Percentiles rank a stretch among this genome's conserved stretches.
phyloP scores from a whole-genome alignment of 75 land plant genomes.

The Picea sitchensis region DNA sequence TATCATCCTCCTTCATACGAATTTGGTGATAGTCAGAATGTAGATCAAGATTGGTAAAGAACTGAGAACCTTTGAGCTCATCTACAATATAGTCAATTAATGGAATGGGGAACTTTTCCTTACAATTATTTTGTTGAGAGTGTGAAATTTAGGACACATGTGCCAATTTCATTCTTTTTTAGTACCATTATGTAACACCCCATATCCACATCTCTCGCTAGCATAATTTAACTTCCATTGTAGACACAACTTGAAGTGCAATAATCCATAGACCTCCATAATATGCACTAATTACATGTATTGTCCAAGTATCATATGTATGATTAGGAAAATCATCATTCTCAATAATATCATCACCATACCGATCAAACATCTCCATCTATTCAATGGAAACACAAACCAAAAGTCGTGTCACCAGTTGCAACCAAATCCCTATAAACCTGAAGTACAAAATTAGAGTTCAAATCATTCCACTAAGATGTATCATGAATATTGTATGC shows the following conservation, averaged over 20 bases:
- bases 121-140: too few relatives aligned
- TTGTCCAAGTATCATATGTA: constrained; percentile 96
- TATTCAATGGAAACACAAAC: constrained; percentile 91
- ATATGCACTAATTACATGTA: constrained; percentile 94
- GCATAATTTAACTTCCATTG: constrained; percentile 75
- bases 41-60: too few relatives aligned
- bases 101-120: too few relatives aligned
- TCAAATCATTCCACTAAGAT: constrained; percentile 90
- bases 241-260: constrained; percentile 85
- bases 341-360: constrained; percentile 82
- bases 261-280: constrained; percentile 95
- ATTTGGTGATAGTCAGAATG: too few relatives aligned
- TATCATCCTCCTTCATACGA: too few relatives aligned
- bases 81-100: too few relatives aligned
- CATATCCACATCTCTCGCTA: constrained; percentile 36
- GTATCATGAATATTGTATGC: constrained; percentile 98
- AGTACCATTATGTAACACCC: too few relatives aligned
- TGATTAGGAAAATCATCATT: constrained; percentile 98
- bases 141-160: too few relatives aligned
- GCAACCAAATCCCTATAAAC: constrained; percentile 91
- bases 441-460: constrained; percentile 92
- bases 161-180: too few relatives aligned
- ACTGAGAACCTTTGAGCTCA: too few relatives aligned
- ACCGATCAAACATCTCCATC: constrained; percentile 90
- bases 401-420: constrained; percentile 81